A percentile compares a stretch with the other conserved stretches of the same genome.
Evolutionary conservation across 306 rosid species (phyloP).

Genomic region (Inga leiocalycina): DNA sequence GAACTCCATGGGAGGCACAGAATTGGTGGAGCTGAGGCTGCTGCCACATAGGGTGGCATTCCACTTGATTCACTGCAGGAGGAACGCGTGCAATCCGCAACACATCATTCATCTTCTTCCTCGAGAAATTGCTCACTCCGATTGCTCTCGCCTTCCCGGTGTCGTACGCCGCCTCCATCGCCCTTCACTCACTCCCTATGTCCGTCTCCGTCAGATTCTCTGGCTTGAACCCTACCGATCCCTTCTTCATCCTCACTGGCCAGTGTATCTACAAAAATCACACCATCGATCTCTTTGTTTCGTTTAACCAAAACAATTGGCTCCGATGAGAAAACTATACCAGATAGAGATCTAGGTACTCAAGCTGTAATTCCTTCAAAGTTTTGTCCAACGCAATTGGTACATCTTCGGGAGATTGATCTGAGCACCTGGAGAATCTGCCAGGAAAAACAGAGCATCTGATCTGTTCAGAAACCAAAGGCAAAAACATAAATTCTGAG

Average conservation of each 20-base stretch:
- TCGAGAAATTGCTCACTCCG: slow-evolving; percentile 74
- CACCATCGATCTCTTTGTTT: not conserved
- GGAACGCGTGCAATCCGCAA: slow-evolving; percentile 47
- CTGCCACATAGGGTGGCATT: slow-evolving; percentile 52
- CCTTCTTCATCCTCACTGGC: slow-evolving; percentile 65
- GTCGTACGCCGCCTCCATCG: slow-evolving; percentile 59
- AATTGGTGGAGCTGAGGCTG: slow-evolving; percentile 45
- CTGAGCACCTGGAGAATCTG: slow-evolving; percentile 40
- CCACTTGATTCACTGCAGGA: slow-evolving; percentile 63
- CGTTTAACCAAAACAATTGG: too few species aligned
- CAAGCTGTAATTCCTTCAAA: slow-evolving; percentile 55
- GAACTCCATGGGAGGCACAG: slow-evolving; percentile 54
- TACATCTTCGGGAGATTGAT: slow-evolving; percentile 60
- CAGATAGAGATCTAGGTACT: slow-evolving; percentile 65
- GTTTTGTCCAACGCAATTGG: slow-evolving; percentile 54
- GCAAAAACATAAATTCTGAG: not conserved
- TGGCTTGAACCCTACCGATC: slow-evolving; percentile 36
- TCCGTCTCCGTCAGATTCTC: slow-evolving; percentile 48
- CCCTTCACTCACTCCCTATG: slow-evolving; percentile 65
- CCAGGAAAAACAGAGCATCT: slow-evolving; percentile 7
- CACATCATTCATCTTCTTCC: slow-evolving; percentile 52
- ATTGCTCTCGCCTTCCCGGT: slow-evolving; percentile 63
- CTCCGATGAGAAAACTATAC: not conserved
- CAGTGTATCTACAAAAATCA: slow-evolving; percentile 53
- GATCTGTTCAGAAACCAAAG: slow-evolving; percentile 13